Conservation (phyloP, 495 filamentous ascomycete species). For the Apiosordaria backusii region DNA sequence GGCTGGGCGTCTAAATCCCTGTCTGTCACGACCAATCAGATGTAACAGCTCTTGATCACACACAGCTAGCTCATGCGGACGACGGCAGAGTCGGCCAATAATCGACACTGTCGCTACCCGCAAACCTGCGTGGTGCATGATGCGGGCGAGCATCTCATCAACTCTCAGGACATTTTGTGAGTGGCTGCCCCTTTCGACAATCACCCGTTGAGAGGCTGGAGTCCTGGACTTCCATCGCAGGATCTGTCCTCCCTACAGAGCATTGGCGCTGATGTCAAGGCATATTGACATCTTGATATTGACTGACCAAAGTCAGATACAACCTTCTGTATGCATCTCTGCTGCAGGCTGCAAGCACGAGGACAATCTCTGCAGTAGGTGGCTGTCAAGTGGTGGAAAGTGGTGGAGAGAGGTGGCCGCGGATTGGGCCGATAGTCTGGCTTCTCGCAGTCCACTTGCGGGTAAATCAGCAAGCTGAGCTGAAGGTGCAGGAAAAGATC, state of each 20-base stretch:
- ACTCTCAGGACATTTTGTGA: background rate
- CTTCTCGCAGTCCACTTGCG: slow-evolving; percentile 1
- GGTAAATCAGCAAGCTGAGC: background rate
- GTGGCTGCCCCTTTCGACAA: background rate
- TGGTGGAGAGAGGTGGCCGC: slow-evolving; percentile 15
- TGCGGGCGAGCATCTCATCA: background rate
- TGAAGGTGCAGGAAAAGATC: background rate
- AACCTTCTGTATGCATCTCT: background rate
- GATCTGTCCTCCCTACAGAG: background rate
- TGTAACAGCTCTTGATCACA: slow-evolving; percentile 26
- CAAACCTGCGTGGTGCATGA: slow-evolving; percentile 1
- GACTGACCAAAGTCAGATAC: background rate
- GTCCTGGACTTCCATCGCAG: background rate
- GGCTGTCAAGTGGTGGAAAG: slow-evolving; percentile 6
- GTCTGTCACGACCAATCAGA: slow-evolving; percentile 32
- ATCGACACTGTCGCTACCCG: slow-evolving; percentile 10
- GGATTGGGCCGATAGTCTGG: slow-evolving; percentile 10
- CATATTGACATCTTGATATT: background rate
- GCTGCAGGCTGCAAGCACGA: background rate
- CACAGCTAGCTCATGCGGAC: slow-evolving; percentile 10
- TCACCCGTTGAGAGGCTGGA: background rate
- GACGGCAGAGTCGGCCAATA: slow-evolving; percentile 23
- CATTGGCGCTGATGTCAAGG: background rate
- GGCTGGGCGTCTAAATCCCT: slow-evolving; percentile 46
- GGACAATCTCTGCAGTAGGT: slow-evolving; percentile 8